Evolutionary conservation across 2,329 filamentous ascomycete genomes (phyloP).

Genomic region (Mycosphaerella sp.): DNA sequence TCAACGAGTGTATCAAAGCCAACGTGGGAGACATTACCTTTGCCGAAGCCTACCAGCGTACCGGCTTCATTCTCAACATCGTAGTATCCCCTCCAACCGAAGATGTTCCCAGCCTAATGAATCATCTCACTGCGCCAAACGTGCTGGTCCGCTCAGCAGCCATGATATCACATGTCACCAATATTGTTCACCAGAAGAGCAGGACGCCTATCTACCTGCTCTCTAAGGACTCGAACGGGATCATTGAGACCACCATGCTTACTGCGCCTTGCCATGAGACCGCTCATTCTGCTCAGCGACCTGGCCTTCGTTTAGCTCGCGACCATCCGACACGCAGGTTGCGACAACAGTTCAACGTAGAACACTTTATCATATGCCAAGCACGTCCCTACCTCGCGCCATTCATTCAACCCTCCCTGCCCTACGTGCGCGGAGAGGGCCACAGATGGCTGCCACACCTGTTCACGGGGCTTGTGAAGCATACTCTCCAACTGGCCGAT

Average conservation of each 20-base stretch:
- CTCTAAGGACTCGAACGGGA: conserved; percentile 69
- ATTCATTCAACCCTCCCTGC: conserved; percentile 46
- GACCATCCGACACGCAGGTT: conserved; percentile 58
- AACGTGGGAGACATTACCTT: conserved; percentile 90
- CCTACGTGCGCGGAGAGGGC: conserved; percentile 19
- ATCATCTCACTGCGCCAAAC: conserved; percentile 88
- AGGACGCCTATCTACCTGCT: conserved; percentile 49
- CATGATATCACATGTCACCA: conserved; percentile 67
- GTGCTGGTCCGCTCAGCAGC: conserved; percentile 82
- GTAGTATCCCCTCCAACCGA: conserved; percentile 72
- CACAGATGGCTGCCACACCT: conserved; percentile 5
- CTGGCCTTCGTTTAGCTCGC: not conserved
- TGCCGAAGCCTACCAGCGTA: conserved; percentile 81
- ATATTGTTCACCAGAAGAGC: conserved; percentile 60
- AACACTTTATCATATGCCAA: conserved; percentile 92
- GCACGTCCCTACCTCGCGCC: conserved; percentile 84
- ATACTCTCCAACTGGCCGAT: conserved; percentile 41
- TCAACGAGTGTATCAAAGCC: conserved; percentile 76
- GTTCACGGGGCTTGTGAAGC: conserved; percentile 6
- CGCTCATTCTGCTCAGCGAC: not conserved
- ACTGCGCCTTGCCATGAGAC: conserved; percentile 42
- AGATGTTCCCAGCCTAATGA: conserved; percentile 77
- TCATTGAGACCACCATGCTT: conserved; percentile 64
- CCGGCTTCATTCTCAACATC: conserved; percentile 84
- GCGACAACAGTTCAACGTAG: conserved; percentile 81